phyloP scores from a whole-genome alignment of 202 grass and related monocot species.

The Musa balbisiana region DNA sequence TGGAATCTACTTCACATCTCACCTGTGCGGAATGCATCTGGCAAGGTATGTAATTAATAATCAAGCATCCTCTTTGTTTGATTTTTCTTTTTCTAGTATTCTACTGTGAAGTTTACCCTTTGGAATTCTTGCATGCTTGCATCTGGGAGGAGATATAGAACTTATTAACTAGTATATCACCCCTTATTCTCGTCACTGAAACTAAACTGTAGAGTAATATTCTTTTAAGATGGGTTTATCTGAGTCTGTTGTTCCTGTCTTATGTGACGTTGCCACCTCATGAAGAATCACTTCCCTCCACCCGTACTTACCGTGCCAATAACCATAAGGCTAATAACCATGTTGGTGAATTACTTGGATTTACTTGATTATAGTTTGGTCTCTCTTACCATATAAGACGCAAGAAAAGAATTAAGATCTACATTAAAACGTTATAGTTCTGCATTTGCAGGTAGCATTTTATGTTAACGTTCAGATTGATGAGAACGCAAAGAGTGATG shows the following conservation, averaged over 20 bases:
- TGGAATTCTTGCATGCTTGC: background rate
- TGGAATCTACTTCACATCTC: slow-evolving; percentile 78
- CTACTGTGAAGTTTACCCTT: background rate
- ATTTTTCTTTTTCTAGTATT: background rate
- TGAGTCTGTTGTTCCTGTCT: background rate
- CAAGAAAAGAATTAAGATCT: background rate
- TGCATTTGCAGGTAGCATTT: slow-evolving; percentile 55
- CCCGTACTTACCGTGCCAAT: too few species aligned
- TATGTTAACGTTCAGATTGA: slow-evolving; percentile 81
- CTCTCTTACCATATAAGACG: background rate
- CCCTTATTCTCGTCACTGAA: background rate
- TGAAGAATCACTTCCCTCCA: background rate
- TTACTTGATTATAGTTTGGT: background rate
- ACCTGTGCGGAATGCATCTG: slow-evolving; percentile 75
- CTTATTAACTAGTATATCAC: background rate
- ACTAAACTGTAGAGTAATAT: background rate
- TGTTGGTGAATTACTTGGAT: too few species aligned
- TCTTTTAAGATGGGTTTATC: background rate
- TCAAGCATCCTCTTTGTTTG: background rate
- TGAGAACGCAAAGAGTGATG: slow-evolving; percentile 42
- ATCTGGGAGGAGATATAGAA: background rate
- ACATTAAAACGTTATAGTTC: background rate
- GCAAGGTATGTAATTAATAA: slow-evolving; percentile 46
- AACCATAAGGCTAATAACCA: too few species aligned
- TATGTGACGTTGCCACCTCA: background rate